phyloP scores from a whole-genome alignment of 2,329 filamentous ascomycete species.

The Pseudocercospora fijiensis region DNA sequence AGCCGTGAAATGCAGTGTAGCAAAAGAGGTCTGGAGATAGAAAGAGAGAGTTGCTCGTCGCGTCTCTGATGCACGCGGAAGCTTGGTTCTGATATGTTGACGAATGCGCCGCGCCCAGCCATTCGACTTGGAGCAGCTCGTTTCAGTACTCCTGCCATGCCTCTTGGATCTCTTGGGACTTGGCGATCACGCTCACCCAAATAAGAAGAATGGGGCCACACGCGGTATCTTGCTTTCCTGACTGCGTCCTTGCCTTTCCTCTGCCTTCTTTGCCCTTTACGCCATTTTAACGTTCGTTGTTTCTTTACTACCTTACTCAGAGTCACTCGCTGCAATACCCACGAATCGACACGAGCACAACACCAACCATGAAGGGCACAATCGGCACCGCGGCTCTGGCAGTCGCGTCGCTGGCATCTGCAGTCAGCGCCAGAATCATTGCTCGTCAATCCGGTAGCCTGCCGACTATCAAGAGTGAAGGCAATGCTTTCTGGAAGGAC shows the following conservation, averaged over 20 bases:
- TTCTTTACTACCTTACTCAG: not conserved
- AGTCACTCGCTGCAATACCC: slow-evolving; percentile 4
- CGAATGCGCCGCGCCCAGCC: slow-evolving; percentile 1
- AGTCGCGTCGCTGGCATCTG: slow-evolving; percentile 20
- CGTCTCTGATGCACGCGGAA: not conserved
- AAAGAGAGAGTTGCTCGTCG: not conserved
- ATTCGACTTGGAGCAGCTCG: not conserved
- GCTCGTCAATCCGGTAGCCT: slow-evolving; percentile 24
- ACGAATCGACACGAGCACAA: slow-evolving; percentile 1
- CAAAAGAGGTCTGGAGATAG: not conserved
- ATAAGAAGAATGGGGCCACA: not conserved
- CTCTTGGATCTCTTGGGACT: slow-evolving; percentile 10
- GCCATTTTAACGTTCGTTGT: not conserved
- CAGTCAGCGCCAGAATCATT: slow-evolving; percentile 19
- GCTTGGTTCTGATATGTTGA: not conserved
- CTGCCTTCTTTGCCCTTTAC: not conserved
- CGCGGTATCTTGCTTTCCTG: not conserved
- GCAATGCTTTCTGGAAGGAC: slow-evolving; percentile 57
- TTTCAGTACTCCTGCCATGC: slow-evolving; percentile 6
- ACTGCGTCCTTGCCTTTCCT: not conserved
- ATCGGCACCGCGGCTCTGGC: slow-evolving; percentile 23
- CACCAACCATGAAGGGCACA: slow-evolving; percentile 23
- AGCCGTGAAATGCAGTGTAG: not conserved
- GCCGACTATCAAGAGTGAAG: slow-evolving; percentile 28
- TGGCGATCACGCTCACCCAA: slow-evolving; percentile 2